These are phyloP conservation scores for Phytophthora tubulina DNA, from an alignment of 352 stramenopile genomes.

Conservation along the genomic window DNA sequence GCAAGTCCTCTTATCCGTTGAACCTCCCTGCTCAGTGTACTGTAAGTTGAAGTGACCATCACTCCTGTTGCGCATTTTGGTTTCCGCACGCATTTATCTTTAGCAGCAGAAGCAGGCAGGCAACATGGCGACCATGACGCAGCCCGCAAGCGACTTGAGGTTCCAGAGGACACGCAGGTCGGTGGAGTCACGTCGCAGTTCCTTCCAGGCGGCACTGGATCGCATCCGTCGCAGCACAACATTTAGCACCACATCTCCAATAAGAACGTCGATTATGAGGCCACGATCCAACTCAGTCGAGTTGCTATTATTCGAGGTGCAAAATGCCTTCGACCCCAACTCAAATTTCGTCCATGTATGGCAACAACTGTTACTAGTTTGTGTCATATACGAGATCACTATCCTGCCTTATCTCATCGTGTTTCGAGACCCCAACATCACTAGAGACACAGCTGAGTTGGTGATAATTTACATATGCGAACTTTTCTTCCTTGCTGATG, in stretches of 20 bases:
- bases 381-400: slow-evolving; percentile 64
- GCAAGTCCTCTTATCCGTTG: no score
- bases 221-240: slow-evolving; percentile 31
- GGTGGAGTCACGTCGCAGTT: slow-evolving; percentile 29
- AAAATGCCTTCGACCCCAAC: slow-evolving; percentile 70
- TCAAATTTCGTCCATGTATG: slow-evolving; percentile 59
- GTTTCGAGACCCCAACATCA: slow-evolving; percentile 36
- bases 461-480: slow-evolving; percentile 62
- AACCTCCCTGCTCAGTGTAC: no score
- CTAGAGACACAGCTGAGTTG: slow-evolving; percentile 42
- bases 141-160: slow-evolving; percentile 14
- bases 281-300: slow-evolving; percentile 65
- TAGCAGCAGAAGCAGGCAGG: background rate
- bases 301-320: slow-evolving; percentile 54
- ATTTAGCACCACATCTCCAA: slow-evolving; percentile 13
- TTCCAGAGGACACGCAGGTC: slow-evolving; percentile 3
- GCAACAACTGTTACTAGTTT: slow-evolving; percentile 65
- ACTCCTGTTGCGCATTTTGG: slow-evolving; percentile 20
- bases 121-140: background rate
- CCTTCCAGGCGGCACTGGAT: slow-evolving; percentile 16
- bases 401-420: slow-evolving; percentile 63
- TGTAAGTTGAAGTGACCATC: slow-evolving; percentile 39
- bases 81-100: slow-evolving; percentile 20
- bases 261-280: slow-evolving; percentile 43
- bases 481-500: slow-evolving; percentile 60